These are phyloP conservation scores for Suillus plorans DNA, from an alignment of 768 basidiomycete species.

Conservation along the genomic window DNA sequence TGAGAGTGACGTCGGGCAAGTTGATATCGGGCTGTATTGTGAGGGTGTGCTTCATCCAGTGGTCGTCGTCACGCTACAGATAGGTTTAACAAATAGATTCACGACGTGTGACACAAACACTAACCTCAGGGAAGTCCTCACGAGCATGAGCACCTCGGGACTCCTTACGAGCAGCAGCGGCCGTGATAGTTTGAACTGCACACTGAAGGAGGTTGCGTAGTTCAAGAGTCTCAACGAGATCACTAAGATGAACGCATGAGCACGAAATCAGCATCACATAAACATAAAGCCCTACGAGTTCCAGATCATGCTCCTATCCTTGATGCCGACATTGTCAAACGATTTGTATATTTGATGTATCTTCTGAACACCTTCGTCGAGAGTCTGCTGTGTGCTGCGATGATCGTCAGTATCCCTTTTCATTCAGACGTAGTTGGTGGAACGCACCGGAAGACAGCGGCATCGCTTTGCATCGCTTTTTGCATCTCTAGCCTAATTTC, in stretches of 20 bases:
- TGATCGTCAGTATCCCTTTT: slow-evolving; percentile 6
- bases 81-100: slow-evolving; percentile 3
- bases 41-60: slow-evolving; percentile 95
- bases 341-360: slow-evolving; percentile 83
- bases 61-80: slow-evolving; percentile 81
- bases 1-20: slow-evolving; percentile 82
- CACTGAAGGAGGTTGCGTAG: slow-evolving; percentile 94
- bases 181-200: slow-evolving; percentile 93
- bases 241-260: slow-evolving; percentile 46
- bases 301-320: slow-evolving; percentile 99
- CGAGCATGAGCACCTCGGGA: slow-evolving; percentile 98
- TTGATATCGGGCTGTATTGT: slow-evolving; percentile 83
- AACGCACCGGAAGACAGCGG: slow-evolving; percentile 88
- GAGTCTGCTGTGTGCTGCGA: slow-evolving; percentile 74
- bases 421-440: background rate
- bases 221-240: slow-evolving; percentile 96
- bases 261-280: slow-evolving; percentile 1
- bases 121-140: slow-evolving; percentile 93
- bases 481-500: slow-evolving; percentile 95
- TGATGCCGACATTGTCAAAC: slow-evolving; percentile 90
- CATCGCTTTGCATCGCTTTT: slow-evolving; percentile 98
- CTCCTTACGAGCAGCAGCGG: slow-evolving; percentile 92
- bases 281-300: slow-evolving; percentile 72
- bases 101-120: slow-evolving; percentile 19
- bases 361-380: slow-evolving; percentile 93